Conservation (phyloP, 805 yeast species). For the Metschnikowia lunata region DNA sequence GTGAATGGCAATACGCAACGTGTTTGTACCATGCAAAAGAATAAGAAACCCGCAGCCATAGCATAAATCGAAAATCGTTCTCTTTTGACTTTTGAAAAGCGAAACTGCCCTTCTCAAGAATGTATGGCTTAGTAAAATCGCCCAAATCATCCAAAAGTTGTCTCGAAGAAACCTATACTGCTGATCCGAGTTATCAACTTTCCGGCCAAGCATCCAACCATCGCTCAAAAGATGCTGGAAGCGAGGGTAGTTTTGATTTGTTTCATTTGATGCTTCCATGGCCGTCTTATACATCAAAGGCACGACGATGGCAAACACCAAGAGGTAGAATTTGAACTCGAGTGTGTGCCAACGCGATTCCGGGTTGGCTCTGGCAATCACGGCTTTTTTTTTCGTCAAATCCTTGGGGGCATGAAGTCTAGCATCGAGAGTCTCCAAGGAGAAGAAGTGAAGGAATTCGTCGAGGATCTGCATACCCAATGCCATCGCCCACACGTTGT, state of each 20-base stretch:
- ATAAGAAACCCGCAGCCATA: constrained; percentile 68
- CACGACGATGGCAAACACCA: constrained; percentile 62
- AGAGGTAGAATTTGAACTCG: constrained; percentile 69
- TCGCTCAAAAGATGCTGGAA: constrained; percentile 58
- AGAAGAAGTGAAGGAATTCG: constrained; percentile 35
- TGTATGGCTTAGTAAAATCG: constrained; percentile 52
- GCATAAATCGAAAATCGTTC: constrained; percentile 63
- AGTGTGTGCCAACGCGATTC: constrained; percentile 68
- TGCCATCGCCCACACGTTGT: too few species aligned
- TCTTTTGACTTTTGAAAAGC: constrained; percentile 19
- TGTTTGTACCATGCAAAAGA: constrained; percentile 78
- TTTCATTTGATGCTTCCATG: constrained; percentile 69
- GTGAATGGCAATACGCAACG: constrained; percentile 57
- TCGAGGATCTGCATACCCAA: constrained; percentile 4
- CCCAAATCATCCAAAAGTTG: constrained; percentile 62
- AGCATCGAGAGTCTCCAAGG: constrained; percentile 50
- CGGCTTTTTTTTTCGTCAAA: constrained; percentile 25
- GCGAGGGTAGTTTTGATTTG: constrained; percentile 66
- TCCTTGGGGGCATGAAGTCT: constrained; percentile 42
- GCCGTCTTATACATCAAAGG: constrained; percentile 84
- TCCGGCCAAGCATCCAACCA: constrained; percentile 90
- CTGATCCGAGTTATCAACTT: constrained; percentile 86
- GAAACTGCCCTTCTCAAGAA: constrained; percentile 39
- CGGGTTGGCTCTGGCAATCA: constrained; percentile 29
- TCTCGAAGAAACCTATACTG: constrained; percentile 88